phyloP scores from a whole-genome alignment of 2,329 filamentous ascomycete genomes.

The Aureobasidium vineae region DNA sequence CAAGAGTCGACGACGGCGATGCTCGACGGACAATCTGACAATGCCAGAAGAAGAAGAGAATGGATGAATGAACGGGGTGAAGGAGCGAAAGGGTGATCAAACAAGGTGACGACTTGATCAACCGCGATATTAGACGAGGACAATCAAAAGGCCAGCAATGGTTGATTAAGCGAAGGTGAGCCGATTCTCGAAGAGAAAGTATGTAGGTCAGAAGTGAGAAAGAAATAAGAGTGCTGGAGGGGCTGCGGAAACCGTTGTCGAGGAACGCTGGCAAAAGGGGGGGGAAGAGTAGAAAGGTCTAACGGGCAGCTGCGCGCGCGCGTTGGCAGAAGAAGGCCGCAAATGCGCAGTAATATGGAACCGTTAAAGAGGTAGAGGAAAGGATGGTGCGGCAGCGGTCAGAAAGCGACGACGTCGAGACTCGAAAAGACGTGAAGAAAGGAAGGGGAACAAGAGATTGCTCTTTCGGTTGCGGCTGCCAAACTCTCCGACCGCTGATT shows the following conservation, averaged over 20 bases:
- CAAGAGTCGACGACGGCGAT: background rate
- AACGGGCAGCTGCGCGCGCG: conserved; percentile 17
- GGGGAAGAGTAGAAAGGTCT: background rate
- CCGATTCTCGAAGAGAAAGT: conserved; percentile 19
- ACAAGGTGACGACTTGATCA: conserved; percentile 21
- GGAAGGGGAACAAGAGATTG: conserved; percentile 19
- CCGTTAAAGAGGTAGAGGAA: conserved; percentile 9
- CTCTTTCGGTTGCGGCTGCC: conserved; percentile 21
- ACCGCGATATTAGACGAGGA: conserved; percentile 22
- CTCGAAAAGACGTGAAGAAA: conserved; percentile 8
- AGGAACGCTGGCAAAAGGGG: conserved; percentile 5
- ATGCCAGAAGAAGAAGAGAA: conserved; percentile 6
- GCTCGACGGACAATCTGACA: background rate
- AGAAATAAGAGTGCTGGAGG: conserved; percentile 13
- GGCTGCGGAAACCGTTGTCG: conserved; percentile 19
- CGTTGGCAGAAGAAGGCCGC: background rate
- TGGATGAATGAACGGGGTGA: conserved; percentile 10
- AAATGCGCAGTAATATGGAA: background rate
- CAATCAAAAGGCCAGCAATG: conserved; percentile 2
- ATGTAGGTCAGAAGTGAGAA: conserved; percentile 16
- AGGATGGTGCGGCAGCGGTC: conserved; percentile 23
- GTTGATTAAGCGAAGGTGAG: conserved; percentile 20
- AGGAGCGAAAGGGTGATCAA: conserved; percentile 24
- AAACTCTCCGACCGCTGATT: conserved; percentile 21
- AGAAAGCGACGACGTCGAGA: conserved; percentile 21